Base-by-base conservation (phyloP, 257 asterid genomes). In the Paraleonurus japonicus region DNA sequence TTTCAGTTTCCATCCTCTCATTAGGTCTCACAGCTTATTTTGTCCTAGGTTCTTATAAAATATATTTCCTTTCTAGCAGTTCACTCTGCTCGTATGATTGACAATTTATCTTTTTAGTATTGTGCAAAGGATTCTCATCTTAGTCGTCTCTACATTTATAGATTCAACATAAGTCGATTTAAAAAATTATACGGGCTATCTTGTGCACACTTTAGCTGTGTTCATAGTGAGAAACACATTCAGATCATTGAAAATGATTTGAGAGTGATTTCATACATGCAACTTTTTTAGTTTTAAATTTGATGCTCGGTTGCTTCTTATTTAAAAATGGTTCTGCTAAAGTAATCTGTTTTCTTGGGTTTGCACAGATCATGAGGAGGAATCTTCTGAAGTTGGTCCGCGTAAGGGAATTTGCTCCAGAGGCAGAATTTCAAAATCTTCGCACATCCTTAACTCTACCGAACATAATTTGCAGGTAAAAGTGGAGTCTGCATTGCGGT, bases 401-500 rank as follows among this genome's bases (percentile, higher is more conserved):
- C 30, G 80, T 94, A 57, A 85, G 96, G 81, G 99, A 94, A 83
- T 94, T 91, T 50, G 96, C 96, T 75, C 96, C 96, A 1, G 97
- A 94, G 87, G 97, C 99, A 37, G 96, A 88, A 80, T 86, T 94
- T 79, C 81, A 67, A 4, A 74, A 76, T 70, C 77, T 53, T 15
- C 77, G 82, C 28, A 32, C 76, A 70, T 80, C 95, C 70, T 81
- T 89, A 74, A 85, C 75, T 43, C 78, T 94, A 65, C 97, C 99
- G 32, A 89, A 94, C 67, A 91, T 91, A 75, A 84, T 89, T 76
- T 94, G 99, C 99, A 91, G 98, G 98, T 94, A 74, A 77, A 71
- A 27, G 37, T 53, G 10, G 54, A 16, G 5, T 8, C 22, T 19
- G 28, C 61, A n/a, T 9, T 50, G 15, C 41, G 11, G 23, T 41